A percentile compares a stretch with the other conserved stretches of the same genome.
Conservation (phyloP, 2,329 filamentous ascomycete species). For the Verticillium zaregamsianum region DNA sequence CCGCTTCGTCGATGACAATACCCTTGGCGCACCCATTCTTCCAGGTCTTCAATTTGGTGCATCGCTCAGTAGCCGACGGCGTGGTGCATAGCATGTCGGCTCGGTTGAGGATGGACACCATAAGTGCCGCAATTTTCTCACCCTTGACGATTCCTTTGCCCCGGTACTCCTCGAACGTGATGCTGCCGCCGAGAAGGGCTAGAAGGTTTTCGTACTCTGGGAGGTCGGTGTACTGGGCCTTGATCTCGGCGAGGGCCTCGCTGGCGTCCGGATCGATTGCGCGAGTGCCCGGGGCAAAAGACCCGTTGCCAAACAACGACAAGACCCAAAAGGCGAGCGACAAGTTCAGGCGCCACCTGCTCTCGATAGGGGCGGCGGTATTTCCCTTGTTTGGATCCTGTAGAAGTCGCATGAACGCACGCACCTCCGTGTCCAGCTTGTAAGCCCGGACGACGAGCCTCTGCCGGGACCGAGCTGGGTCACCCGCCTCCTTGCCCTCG, state of each 20-base stretch:
- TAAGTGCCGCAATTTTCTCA: slow-evolving; percentile 8
- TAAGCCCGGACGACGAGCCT: slow-evolving; percentile 6
- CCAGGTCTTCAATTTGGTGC: neutral
- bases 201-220: neutral
- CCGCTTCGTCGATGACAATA: slow-evolving; percentile 18
- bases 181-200: neutral
- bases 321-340: slow-evolving; percentile 4
- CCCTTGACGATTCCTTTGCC: neutral
- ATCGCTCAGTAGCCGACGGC: neutral
- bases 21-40: slow-evolving; percentile 5
- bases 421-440: neutral
- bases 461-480: neutral
- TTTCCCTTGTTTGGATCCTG: no score
- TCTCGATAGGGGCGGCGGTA: neutral
- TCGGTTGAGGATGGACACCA: slow-evolving; percentile 15
- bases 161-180: neutral
- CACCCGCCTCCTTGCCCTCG: neutral
- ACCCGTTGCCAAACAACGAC: neutral
- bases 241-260: neutral
- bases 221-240: neutral
- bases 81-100: slow-evolving; percentile 14
- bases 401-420: slow-evolving; percentile 3
- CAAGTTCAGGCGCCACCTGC: slow-evolving; percentile 3
- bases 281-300: no score
- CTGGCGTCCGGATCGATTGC: neutral